Evolutionary conservation across 768 basidiomycete genomes (phyloP).

Genomic region (Tylopilus rubrobrunneus): DNA sequence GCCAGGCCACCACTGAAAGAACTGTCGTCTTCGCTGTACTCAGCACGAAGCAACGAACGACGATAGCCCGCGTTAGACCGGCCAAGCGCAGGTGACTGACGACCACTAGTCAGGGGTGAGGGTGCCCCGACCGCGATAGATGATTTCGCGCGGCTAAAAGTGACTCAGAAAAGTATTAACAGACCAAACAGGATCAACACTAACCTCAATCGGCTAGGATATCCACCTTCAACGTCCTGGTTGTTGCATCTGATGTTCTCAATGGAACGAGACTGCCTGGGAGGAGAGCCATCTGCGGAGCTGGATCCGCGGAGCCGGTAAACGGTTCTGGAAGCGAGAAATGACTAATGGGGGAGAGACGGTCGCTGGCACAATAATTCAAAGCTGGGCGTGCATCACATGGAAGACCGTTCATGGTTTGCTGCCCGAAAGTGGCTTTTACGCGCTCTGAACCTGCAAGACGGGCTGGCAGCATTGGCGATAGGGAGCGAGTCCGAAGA

Average conservation of each 20-base stretch:
- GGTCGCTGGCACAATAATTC: background rate
- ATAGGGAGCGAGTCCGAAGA: background rate
- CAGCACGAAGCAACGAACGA: too few relatives aligned
- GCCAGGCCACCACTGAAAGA: too few relatives aligned
- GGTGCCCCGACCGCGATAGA: too few relatives aligned
- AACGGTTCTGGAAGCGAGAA: conserved; percentile 12
- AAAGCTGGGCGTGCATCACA: background rate
- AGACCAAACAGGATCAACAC: conserved; percentile 5
- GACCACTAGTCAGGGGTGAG: too few relatives aligned
- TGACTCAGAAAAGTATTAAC: too few relatives aligned
- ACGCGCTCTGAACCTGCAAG: too few relatives aligned
- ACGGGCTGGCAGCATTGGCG: too few relatives aligned
- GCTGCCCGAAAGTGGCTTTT: conserved; percentile 1
- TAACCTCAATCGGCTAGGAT: conserved; percentile 5
- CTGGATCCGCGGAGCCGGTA: background rate
- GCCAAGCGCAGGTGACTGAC: too few relatives aligned
- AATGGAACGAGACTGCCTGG: background rate
- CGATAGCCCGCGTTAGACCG: too few relatives aligned
- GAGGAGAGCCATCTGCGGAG: background rate
- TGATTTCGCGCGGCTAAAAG: too few relatives aligned
- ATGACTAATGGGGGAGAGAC: conserved; percentile 19
- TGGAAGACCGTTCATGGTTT: background rate
- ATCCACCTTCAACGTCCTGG: conserved; percentile 4
- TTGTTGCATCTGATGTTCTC: background rate
- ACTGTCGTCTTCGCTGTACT: too few relatives aligned